Conservation (phyloP, 345 rosid species). For the Erucastrum elatum region DNA sequence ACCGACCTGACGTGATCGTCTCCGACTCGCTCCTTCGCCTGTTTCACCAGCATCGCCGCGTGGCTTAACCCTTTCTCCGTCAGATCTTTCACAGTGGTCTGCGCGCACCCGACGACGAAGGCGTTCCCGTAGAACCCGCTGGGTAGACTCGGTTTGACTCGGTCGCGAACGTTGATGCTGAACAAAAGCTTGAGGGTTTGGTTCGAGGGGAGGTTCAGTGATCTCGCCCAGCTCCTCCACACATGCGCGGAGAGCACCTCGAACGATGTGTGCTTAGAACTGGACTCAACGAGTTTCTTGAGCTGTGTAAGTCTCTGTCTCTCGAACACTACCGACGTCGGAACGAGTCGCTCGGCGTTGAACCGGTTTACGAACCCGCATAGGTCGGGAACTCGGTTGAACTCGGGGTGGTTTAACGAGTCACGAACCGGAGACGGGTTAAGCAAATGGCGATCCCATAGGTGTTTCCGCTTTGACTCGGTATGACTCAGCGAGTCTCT, state of each 20-base stretch:
- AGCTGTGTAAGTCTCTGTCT: slow-evolving; percentile 50
- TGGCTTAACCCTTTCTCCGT: slow-evolving; percentile 58
- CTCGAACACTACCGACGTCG: slow-evolving; percentile 59
- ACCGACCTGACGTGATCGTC: slow-evolving; percentile 59
- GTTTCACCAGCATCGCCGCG: slow-evolving; percentile 60
- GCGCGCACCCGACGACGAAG: slow-evolving; percentile 75
- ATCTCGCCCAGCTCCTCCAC: slow-evolving; percentile 86
- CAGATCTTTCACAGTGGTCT: slow-evolving; percentile 57
- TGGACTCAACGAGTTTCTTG: slow-evolving; percentile 47
- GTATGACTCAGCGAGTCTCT: slow-evolving; percentile 19
- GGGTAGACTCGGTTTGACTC: slow-evolving; percentile 74
- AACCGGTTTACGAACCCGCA: slow-evolving; percentile 67
- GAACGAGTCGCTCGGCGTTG: slow-evolving; percentile 53
- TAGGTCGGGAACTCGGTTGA: slow-evolving; percentile 57
- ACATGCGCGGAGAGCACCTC: slow-evolving; percentile 81
- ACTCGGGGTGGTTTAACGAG: slow-evolving; percentile 56
- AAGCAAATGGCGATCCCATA: slow-evolving; percentile 80
- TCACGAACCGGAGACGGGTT: slow-evolving; percentile 38
- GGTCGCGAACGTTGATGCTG: slow-evolving; percentile 62
- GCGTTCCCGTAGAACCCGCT: slow-evolving; percentile 83
- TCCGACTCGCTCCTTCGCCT: slow-evolving; percentile 65
- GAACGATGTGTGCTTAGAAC: slow-evolving; percentile 54
- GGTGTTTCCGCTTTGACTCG: slow-evolving; percentile 42
- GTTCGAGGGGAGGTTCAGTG: slow-evolving; percentile 61
- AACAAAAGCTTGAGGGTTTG: slow-evolving; percentile 74